A percentile compares a stretch with the other conserved stretches of the same genome.
Conservation (phyloP, 352 stramenopile species). For the Phytophthora macrochlamydospora region DNA sequence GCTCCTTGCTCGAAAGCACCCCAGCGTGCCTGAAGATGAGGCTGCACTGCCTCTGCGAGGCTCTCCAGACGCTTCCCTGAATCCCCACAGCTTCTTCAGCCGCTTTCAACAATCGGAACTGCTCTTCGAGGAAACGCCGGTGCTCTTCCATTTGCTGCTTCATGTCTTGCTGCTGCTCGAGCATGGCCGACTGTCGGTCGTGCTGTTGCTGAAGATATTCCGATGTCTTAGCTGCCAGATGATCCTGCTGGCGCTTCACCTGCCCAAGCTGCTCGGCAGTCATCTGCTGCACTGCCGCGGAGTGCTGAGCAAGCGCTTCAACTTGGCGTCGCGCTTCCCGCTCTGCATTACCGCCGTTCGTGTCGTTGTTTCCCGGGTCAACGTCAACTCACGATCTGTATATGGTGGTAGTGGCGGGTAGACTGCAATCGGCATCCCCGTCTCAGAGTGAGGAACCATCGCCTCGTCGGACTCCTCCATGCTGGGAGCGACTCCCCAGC, state of each 20-base stretch:
- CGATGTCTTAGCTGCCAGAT: not conserved
- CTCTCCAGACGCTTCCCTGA: not conserved
- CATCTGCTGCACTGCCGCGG: not conserved
- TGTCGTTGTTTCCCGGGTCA: not conserved
- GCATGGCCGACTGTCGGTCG: not conserved
- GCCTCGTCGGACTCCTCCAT: too few relatives aligned
- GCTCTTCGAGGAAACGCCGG: not conserved
- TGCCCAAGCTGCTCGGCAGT: not conserved
- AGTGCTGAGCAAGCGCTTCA: not conserved
- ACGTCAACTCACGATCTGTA: too few relatives aligned
- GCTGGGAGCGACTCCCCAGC: too few relatives aligned
- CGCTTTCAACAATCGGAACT: constrained; percentile 4
- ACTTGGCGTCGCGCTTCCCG: not conserved
- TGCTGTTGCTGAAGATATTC: not conserved
- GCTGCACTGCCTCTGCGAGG: not conserved
- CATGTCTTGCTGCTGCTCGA: not conserved
- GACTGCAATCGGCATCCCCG: too few relatives aligned
- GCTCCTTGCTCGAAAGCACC: not conserved
- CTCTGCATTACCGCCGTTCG: not conserved
- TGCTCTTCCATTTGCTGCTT: not conserved
- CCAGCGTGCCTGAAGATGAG: not conserved
- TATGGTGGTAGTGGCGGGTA: too few relatives aligned
- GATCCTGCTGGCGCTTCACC: not conserved
- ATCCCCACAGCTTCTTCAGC: not conserved
- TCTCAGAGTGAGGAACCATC: too few relatives aligned